Conservation (phyloP, 441 rosid species). For the Adansonia rubrostipa region DNA sequence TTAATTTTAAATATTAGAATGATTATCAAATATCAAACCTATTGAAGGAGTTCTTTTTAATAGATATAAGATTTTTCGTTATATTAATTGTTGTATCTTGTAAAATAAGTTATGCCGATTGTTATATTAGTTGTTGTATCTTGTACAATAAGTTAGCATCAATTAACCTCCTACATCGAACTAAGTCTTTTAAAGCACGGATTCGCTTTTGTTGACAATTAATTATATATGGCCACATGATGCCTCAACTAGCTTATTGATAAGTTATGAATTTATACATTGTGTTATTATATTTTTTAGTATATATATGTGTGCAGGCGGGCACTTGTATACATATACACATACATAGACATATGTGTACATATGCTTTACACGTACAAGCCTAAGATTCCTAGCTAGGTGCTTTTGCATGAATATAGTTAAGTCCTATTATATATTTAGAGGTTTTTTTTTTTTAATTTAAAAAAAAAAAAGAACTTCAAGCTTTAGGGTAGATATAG, state of each 20-base stretch:
- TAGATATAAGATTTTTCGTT: too few species aligned
- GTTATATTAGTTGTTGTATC: neutral
- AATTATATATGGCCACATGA: constrained; percentile 8
- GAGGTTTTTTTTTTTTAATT: neutral
- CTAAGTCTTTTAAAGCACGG: neutral
- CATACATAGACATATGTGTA: neutral
- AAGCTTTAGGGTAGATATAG: too few species aligned
- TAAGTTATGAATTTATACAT: neutral
- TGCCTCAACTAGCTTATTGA: neutral
- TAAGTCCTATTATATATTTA: neutral
- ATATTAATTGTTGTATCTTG: too few species aligned
- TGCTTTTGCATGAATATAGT: constrained; percentile 7
- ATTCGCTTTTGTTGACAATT: neutral
- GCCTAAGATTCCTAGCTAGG: neutral
- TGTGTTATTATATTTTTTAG: too few species aligned
- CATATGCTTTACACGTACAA: neutral
- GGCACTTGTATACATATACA: too few species aligned
- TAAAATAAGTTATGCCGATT: too few species aligned
- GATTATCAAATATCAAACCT: too few species aligned
- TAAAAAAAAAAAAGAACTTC: neutral
- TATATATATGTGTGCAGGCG: too few species aligned
- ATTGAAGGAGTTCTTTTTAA: too few species aligned
- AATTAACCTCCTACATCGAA: neutral
- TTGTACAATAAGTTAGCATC: neutral
- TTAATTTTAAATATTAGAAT: too few species aligned